Percentiles rank a stretch among this genome's conserved stretches.
Evolutionary conservation across 177 flowering plant species (phyloP).

Genomic region (Vitis hybrid): DNA sequence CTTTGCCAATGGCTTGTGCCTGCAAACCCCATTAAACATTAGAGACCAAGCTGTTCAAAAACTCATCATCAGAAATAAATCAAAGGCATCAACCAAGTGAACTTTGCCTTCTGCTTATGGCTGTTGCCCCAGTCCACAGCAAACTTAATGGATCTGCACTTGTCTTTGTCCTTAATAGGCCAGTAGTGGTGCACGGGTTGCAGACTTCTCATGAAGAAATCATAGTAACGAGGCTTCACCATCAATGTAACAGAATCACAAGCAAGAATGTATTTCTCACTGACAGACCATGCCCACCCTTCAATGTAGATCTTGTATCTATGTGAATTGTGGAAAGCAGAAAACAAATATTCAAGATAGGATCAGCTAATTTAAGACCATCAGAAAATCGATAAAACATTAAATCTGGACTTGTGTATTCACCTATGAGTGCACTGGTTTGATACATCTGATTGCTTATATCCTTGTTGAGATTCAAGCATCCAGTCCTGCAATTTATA

Average conservation of each 20-base stretch:
- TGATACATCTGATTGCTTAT: conserved; percentile 24
- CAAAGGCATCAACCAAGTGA: background rate
- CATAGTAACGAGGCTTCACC: conserved; percentile 23
- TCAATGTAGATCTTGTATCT: conserved; percentile 39
- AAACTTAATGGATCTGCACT: conserved; percentile 34
- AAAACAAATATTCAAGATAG: background rate
- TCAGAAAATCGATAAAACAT: background rate
- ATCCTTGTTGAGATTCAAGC: conserved; percentile 22
- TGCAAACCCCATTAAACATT: conserved; percentile 2
- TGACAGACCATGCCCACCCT: conserved; percentile 35
- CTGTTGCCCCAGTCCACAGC: conserved; percentile 38
- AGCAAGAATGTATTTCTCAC: conserved; percentile 34
- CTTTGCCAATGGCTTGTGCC: conserved; percentile 35
- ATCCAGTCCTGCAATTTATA: conserved; percentile 27
- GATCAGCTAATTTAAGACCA: background rate
- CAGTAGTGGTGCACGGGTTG: conserved; percentile 30
- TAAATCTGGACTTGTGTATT: too few species aligned
- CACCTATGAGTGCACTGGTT: conserved; percentile 32
- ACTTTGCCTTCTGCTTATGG: conserved; percentile 23
- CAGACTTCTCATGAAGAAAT: conserved; percentile 32
- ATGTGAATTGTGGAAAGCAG: background rate
- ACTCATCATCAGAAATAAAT: too few species aligned
- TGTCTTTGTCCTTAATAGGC: conserved; percentile 29
- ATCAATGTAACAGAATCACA: conserved; percentile 25
- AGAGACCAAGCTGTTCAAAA: background rate